Conservation (phyloP, 2,329 filamentous ascomycete genomes). For the Fusarium nurragi region DNA sequence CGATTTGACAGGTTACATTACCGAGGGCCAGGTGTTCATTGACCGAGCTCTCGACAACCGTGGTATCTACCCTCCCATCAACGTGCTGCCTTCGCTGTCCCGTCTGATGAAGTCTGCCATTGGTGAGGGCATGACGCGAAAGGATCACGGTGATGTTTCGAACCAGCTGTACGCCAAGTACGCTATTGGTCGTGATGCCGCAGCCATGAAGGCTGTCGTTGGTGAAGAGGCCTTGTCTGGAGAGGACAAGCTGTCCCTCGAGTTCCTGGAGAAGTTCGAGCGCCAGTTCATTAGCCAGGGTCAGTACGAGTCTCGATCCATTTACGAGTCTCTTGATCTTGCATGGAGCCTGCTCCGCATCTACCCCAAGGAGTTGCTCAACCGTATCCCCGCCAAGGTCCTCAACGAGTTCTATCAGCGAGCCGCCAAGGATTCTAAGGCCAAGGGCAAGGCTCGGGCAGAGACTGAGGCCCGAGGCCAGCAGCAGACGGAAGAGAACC, state of each 20-base stretch:
- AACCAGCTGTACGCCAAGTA: slow-evolving; percentile 99
- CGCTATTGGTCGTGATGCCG: slow-evolving; percentile 97
- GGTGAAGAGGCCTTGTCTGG: slow-evolving; percentile 95
- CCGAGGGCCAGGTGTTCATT: slow-evolving; percentile 97
- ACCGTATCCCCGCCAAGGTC: slow-evolving; percentile 87
- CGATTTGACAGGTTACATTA: slow-evolving; percentile 98
- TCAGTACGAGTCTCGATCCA: slow-evolving; percentile 88
- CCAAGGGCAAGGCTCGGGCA: slow-evolving; percentile 66
- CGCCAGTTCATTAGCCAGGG: slow-evolving; percentile 92
- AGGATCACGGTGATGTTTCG: slow-evolving; percentile 97
- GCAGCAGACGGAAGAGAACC: slow-evolving; percentile 63
- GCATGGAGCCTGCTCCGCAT: slow-evolving; percentile 97
- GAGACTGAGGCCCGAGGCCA: slow-evolving; percentile 53
- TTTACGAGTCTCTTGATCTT: slow-evolving; percentile 93
- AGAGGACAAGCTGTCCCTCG: slow-evolving; percentile 96
- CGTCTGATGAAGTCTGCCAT: slow-evolving; percentile 99
- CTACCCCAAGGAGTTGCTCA: slow-evolving; percentile 97
- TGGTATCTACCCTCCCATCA: slow-evolving; percentile 98
- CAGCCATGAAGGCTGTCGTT: slow-evolving; percentile 99
- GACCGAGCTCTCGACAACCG: slow-evolving; percentile 95
- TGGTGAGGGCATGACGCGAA: slow-evolving; percentile 94
- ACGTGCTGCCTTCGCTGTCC: slow-evolving; percentile 95
- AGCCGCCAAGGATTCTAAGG: slow-evolving; percentile 69
- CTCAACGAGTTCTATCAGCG: slow-evolving; percentile 86
- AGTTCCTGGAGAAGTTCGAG: slow-evolving; percentile 99